These are phyloP conservation scores for Candida andamanensis DNA, from an alignment of 805 yeast species.

Conservation along the genomic window DNA sequence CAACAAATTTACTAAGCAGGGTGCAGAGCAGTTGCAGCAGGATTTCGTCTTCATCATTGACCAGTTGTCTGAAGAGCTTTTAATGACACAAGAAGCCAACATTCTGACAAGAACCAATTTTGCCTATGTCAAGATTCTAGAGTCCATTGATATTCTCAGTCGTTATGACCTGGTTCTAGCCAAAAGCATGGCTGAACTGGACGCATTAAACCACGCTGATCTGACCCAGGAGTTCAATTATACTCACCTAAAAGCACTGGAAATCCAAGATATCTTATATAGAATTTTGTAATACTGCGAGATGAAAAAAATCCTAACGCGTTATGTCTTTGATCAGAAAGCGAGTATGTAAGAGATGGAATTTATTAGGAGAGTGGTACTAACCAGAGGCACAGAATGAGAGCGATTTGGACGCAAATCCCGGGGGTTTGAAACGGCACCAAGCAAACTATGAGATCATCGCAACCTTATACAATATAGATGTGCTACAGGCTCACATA, in stretches of 20 bases:
- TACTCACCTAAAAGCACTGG: no score
- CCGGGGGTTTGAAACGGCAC: slow-evolving; percentile 11
- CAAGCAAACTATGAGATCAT: slow-evolving; percentile 13
- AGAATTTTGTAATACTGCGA: slow-evolving; percentile 17
- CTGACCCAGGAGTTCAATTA: no score
- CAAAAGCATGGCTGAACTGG: slow-evolving; percentile 10
- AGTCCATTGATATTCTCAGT: slow-evolving; percentile 25
- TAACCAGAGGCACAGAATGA: neutral
- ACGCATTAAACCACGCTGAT: slow-evolving; percentile 14
- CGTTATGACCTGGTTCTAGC: slow-evolving; percentile 20
- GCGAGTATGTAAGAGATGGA: slow-evolving; percentile 24
- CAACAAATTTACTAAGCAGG: slow-evolving; percentile 28
- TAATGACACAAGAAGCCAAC: slow-evolving; percentile 13
- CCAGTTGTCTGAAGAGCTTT: slow-evolving; percentile 16
- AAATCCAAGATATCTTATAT: slow-evolving; percentile 21
- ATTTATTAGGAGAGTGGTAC: no score
- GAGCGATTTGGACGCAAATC: no score
- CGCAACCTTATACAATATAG: slow-evolving; percentile 20
- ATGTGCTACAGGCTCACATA: slow-evolving; percentile 14
- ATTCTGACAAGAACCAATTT: slow-evolving; percentile 18
- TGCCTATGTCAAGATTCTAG: slow-evolving; percentile 20
- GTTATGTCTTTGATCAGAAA: slow-evolving; percentile 22
- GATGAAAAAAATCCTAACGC: neutral
- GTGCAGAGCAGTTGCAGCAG: slow-evolving; percentile 26
- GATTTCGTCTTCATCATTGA: slow-evolving; percentile 22